Conservation (phyloP, 768 basidiomycete genomes). For the Pleurotus eryngii region DNA sequence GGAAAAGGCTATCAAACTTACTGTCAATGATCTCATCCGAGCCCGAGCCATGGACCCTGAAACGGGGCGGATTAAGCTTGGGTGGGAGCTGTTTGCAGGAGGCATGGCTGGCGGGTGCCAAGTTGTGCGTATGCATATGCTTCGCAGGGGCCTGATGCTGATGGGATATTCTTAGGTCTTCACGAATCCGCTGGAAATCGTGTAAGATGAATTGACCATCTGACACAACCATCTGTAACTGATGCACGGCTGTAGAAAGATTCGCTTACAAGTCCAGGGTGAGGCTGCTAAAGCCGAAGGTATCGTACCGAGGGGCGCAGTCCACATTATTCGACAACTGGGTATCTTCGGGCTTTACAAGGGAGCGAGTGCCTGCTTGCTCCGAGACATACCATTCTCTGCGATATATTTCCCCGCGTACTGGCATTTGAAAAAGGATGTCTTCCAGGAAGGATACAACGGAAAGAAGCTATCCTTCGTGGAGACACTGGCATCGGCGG, state of each 20-base stretch:
- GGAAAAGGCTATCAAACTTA: constrained; percentile 97
- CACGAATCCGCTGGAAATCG: constrained; percentile 96
- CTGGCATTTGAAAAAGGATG: constrained; percentile 85
- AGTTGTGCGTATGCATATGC: constrained; percentile 66
- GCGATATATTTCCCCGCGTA: constrained; percentile 91
- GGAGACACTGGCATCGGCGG: constrained; percentile 83
- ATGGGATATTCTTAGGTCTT: constrained; percentile 61
- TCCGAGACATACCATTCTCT: constrained; percentile 96
- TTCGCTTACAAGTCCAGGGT: constrained; percentile 92
- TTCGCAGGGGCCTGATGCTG: constrained; percentile 3
- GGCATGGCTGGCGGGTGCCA: constrained; percentile 94
- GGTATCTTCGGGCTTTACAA: constrained; percentile 92
- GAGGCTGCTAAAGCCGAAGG: constrained; percentile 89
- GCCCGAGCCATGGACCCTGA: constrained; percentile 86
- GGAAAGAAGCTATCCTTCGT: constrained; percentile 90
- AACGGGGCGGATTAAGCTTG: constrained; percentile 88
- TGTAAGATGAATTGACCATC: constrained; percentile 46
- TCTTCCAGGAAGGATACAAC: constrained; percentile 95
- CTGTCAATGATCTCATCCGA: constrained; percentile 91
- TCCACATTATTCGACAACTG: constrained; percentile 90
- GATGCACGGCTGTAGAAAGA: constrained; percentile 56
- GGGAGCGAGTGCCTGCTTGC: constrained; percentile 88
- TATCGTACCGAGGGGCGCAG: constrained; percentile 75
- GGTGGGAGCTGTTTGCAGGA: constrained; percentile 91
- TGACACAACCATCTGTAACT: constrained; percentile 7